These are phyloP conservation scores for Paraphysoderma sedebokerense DNA, from an alignment of 371 early-diverging fungal species.

Conservation along the genomic window DNA sequence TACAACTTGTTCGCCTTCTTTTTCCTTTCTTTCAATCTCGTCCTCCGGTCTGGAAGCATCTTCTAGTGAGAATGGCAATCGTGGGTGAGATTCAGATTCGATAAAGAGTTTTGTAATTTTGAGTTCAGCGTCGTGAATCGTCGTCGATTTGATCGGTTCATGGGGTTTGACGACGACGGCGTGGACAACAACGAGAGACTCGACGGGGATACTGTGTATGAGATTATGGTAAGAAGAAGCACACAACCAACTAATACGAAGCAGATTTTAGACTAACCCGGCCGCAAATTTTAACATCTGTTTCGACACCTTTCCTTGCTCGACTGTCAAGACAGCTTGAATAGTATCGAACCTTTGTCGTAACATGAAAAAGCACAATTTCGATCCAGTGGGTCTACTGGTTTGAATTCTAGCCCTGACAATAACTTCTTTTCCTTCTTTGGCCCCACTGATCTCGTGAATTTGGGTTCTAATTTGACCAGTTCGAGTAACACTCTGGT, in stretches of 20 bases:
- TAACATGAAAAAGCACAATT: slow-evolving; percentile 82
- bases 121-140: slow-evolving; percentile 78
- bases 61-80: slow-evolving; percentile 90
- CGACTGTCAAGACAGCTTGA: slow-evolving; percentile 62
- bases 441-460: slow-evolving; percentile 32
- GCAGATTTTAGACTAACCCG: slow-evolving; percentile 17
- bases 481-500: slow-evolving; percentile 61
- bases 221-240: neutral
- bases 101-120: slow-evolving; percentile 36
- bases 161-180: slow-evolving; percentile 59
- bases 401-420: slow-evolving; percentile 83
- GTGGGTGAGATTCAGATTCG: slow-evolving; percentile 5
- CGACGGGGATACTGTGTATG: slow-evolving; percentile 46
- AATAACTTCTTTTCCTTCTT: slow-evolving; percentile 55
- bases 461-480: slow-evolving; percentile 17
- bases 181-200: slow-evolving; percentile 77
- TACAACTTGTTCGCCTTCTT: slow-evolving; percentile 42
- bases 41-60: slow-evolving; percentile 80
- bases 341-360: slow-evolving; percentile 76
- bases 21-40: slow-evolving; percentile 39
- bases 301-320: slow-evolving; percentile 64
- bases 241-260: neutral
- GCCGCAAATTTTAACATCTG: slow-evolving; percentile 86
- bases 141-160: slow-evolving; percentile 81
- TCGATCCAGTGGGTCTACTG: slow-evolving; percentile 70